A percentile compares a stretch with the other conserved stretches of the same genome.
phyloP scores from a whole-genome alignment of 148 eudicot species.

The Tetragonia tetragonoides region DNA sequence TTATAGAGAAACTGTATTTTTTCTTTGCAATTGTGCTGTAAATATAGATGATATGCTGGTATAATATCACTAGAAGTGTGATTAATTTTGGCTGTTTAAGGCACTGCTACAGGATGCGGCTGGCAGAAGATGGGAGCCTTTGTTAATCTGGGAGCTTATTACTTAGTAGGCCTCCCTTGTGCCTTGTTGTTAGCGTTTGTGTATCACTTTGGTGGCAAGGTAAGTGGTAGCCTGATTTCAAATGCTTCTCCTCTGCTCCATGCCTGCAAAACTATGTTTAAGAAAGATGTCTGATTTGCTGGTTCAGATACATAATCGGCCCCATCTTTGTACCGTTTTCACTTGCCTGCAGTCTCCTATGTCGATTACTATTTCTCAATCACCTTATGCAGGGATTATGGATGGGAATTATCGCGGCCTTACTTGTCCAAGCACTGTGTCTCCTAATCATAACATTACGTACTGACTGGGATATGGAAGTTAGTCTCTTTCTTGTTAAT shows the following conservation, averaged over 20 bases:
- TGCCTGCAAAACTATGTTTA: neutral
- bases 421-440: slow-evolving; percentile 43
- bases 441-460: slow-evolving; percentile 46
- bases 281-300: neutral
- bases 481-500: neutral
- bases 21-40: neutral
- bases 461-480: slow-evolving; percentile 64
- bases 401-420: slow-evolving; percentile 51
- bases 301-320: neutral
- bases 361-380: neutral
- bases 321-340: too few relatives aligned
- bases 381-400: slow-evolving; percentile 50
- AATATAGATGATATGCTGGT: neutral
- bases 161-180: slow-evolving; percentile 50
- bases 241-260: neutral
- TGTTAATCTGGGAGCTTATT: slow-evolving; percentile 62
- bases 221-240: neutral
- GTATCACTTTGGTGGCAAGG: slow-evolving; percentile 32
- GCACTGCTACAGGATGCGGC: slow-evolving; percentile 68
- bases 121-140: slow-evolving; percentile 62
- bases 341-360: too few relatives aligned
- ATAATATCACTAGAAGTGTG: too few relatives aligned
- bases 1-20: neutral
- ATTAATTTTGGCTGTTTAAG: slow-evolving; percentile 22
- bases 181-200: slow-evolving; percentile 51